Conservation (phyloP, 495 filamentous ascomycete genomes). For the Glarea lozoyensis region DNA sequence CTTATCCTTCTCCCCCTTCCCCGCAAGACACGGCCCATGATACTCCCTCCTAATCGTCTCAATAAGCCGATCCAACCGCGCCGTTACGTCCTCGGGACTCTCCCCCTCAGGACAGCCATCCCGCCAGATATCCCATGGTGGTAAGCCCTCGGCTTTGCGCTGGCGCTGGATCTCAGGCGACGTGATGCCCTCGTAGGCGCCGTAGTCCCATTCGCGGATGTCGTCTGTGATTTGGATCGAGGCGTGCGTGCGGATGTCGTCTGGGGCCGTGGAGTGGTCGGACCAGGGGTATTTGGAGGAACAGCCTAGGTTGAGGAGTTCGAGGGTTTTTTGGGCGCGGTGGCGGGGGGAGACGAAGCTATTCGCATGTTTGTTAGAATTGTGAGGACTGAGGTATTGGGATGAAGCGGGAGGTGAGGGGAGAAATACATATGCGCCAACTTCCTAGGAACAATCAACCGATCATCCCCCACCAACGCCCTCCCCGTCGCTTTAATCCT, state of each 20-base stretch:
- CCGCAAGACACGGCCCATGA: constrained; percentile 42
- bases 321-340: constrained; percentile 79
- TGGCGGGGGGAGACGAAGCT: constrained; percentile 80
- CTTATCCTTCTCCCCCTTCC: constrained; percentile 21
- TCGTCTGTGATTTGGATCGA: not conserved
- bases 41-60: constrained; percentile 55
- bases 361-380: not conserved
- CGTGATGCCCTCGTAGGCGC: constrained; percentile 87
- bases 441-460: constrained; percentile 77
- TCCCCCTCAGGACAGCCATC: constrained; percentile 69
- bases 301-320: constrained; percentile 60
- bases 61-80: constrained; percentile 56
- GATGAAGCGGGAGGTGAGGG: not conserved
- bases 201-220: constrained; percentile 24
- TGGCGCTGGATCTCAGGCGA: constrained; percentile 56
- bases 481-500: constrained; percentile 72
- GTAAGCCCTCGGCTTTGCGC: constrained; percentile 50
- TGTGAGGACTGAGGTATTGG: not conserved
- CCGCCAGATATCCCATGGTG: constrained; percentile 74
- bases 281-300: constrained; percentile 36
- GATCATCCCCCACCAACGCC: constrained; percentile 74
- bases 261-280: constrained; percentile 24
- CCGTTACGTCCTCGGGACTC: constrained; percentile 30
- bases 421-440: constrained; percentile 59
- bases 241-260: constrained; percentile 20